These are phyloP conservation scores for Ceratocystis diversiconidia DNA, from an alignment of 2,329 filamentous ascomycete species.

Conservation along the genomic window DNA sequence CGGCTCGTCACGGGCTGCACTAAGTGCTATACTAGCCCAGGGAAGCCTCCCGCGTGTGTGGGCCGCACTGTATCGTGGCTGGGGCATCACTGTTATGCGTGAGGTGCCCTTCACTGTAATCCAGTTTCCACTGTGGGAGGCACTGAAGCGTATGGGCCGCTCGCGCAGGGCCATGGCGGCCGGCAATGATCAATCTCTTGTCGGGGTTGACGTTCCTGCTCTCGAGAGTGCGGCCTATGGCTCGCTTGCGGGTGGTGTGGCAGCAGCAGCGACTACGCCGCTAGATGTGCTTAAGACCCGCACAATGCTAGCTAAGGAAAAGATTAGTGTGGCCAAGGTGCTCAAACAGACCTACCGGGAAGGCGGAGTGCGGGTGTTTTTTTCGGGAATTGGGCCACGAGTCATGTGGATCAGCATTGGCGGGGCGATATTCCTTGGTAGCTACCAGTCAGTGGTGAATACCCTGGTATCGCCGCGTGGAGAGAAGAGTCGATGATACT, in stretches of 20 bases:
- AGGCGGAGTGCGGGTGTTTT: conserved; percentile 54
- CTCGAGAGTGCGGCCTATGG: conserved; percentile 75
- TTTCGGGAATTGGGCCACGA: conserved; percentile 63
- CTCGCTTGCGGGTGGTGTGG: conserved; percentile 67
- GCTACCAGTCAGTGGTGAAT: conserved; percentile 82
- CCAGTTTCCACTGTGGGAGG: conserved; percentile 95
- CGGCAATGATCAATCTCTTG: neutral
- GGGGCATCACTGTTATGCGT: conserved; percentile 80
- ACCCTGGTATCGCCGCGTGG: conserved; percentile 18
- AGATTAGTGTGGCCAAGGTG: conserved; percentile 43
- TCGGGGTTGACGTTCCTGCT: conserved; percentile 42
- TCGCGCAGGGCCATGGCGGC: conserved; percentile 26
- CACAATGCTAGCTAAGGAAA: conserved; percentile 74
- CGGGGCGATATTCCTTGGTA: conserved; percentile 85
- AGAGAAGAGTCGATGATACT: neutral
- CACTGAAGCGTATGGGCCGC: conserved; percentile 60
- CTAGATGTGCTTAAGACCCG: conserved; percentile 93
- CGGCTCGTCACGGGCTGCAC: conserved; percentile 49
- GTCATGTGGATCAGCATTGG: conserved; percentile 92
- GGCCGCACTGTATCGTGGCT: conserved; percentile 79
- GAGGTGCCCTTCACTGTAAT: conserved; percentile 96
- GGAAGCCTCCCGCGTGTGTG: conserved; percentile 46
- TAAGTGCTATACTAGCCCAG: conserved; percentile 51
- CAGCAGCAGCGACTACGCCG: conserved; percentile 79
- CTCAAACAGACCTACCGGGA: conserved; percentile 49